Evolutionary conservation across 345 rosid species (phyloP), one percentile per base, ranked within the genome.

Genomic region (Melaleuca alternifolia): DNA sequence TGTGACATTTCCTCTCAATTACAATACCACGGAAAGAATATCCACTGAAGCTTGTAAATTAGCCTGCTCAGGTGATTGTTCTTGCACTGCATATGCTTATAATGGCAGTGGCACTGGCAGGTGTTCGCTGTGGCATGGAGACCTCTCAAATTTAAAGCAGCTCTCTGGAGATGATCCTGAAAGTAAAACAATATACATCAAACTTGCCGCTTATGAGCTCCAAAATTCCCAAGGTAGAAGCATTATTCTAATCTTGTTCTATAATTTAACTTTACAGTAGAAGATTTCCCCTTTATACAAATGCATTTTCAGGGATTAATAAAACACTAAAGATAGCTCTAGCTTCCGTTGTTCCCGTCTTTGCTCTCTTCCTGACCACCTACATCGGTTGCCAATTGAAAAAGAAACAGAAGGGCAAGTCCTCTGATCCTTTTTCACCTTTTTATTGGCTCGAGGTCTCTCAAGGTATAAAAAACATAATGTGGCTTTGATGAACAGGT

Each of bases 1-100:
- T 13, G 83, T 91, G 76, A 88, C 87, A 44, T 56, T 91, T 81
- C 94, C 93, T 23, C 81, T 77, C 10, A 16, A 79, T 13, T 82
- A 77, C 24, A 10, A 41, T 7, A 1, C 0, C 4, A 37, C 0
- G 23, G 6, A 44, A 0, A 23, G 18, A 24, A 15, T 54, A 61
- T 51, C 52, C 53, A 3, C 46, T 0, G 12, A 82, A 50, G 76
- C 51, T 4, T 88, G 89, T 82, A 0, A 2, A 57, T 12, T 46
- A n/a, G n/a, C 53, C 28, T 88, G 89, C 84, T 48, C 20, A 15
- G 41, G 44, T 30, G 3, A 83, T 76, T 88, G 87, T 51, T 81
- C 54, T 48, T 88, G 87, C 76, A 88, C 50, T 11, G 89, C 87
- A 6, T 88, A 85, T 85, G 50, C 83, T 51, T 50, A 87, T 59